These are phyloP conservation scores for Solanum chmielewskii DNA, from an alignment of 257 asterid species.

Conservation along the genomic window DNA sequence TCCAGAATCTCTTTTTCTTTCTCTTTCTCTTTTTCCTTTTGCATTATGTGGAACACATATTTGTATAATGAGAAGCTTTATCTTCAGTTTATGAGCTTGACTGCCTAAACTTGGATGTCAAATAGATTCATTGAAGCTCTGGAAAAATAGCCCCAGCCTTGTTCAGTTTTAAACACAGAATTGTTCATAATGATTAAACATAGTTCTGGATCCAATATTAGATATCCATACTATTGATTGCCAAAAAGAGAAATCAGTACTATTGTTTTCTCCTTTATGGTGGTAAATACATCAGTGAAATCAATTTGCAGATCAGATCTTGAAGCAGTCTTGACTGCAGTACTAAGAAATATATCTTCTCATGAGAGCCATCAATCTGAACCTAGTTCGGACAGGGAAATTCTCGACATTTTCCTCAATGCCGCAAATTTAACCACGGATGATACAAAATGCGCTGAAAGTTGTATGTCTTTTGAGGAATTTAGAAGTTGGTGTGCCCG, in stretches of 20 bases:
- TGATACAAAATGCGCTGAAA: constrained; percentile 6
- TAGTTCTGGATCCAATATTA: background rate
- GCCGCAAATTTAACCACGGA: constrained; percentile 38
- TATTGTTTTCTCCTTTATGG: background rate
- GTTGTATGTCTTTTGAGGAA: constrained; percentile 55
- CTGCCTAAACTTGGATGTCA: background rate
- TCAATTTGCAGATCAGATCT: constrained; percentile 65
- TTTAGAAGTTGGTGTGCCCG: constrained; percentile 70
- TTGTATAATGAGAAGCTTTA: background rate
- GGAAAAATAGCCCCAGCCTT: background rate
- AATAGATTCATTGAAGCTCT: background rate
- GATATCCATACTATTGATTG: background rate
- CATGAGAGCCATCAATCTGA: constrained; percentile 29
- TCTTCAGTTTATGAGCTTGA: background rate
- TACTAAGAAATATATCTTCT: constrained; percentile 43
- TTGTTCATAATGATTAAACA: background rate
- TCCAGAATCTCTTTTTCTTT: background rate
- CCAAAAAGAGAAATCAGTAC: background rate
- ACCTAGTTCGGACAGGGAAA: constrained; percentile 22
- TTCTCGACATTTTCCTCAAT: constrained; percentile 36
- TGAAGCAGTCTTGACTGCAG: constrained; percentile 53
- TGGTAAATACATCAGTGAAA: background rate
- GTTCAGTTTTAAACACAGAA: background rate
- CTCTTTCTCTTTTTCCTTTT: background rate
- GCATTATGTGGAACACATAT: background rate